Conservation (phyloP, 306 rosid genomes). For the Mimosa bimucronata region DNA sequence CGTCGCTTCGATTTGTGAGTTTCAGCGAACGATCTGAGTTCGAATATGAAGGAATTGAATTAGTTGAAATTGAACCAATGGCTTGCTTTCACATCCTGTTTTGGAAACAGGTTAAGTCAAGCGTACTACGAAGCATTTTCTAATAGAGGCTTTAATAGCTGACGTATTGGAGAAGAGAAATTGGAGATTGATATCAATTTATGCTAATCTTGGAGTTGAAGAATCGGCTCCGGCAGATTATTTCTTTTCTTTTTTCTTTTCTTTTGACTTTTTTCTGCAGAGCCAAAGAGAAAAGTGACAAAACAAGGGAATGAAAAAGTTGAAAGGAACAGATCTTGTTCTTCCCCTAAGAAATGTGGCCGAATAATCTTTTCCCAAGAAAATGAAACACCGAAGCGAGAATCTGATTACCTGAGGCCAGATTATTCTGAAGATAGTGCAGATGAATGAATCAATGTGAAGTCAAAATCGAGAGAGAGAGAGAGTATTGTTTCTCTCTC, state of each 20-base stretch:
- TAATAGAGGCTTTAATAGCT: constrained; percentile 37
- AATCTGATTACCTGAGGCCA: constrained; percentile 13
- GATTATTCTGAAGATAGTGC: not conserved
- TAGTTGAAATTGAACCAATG: not conserved
- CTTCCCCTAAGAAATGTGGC: constrained; percentile 39
- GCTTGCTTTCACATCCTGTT: not conserved
- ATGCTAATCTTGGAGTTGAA: constrained; percentile 24
- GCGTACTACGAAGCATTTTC: not conserved
- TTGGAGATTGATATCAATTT: constrained; percentile 28
- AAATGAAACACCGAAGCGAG: not conserved
- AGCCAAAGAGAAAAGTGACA: not conserved
- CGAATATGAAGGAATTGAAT: not conserved
- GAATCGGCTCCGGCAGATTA: not conserved
- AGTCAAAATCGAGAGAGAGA: constrained; percentile 37
- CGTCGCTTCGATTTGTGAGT: not conserved
- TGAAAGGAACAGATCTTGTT: constrained; percentile 52
- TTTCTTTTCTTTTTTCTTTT: not conserved
- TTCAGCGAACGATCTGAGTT: not conserved
- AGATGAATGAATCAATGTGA: constrained; percentile 43
- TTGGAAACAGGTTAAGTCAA: not conserved
- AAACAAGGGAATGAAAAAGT: constrained; percentile 6
- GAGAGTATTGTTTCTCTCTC: not conserved
- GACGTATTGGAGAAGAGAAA: constrained; percentile 48
- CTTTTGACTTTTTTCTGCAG: too few relatives aligned
- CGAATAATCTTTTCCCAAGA: constrained; percentile 17